phyloP scores from a whole-genome alignment of 345 rosid genomes.

The Boechera retrofracta region DNA sequence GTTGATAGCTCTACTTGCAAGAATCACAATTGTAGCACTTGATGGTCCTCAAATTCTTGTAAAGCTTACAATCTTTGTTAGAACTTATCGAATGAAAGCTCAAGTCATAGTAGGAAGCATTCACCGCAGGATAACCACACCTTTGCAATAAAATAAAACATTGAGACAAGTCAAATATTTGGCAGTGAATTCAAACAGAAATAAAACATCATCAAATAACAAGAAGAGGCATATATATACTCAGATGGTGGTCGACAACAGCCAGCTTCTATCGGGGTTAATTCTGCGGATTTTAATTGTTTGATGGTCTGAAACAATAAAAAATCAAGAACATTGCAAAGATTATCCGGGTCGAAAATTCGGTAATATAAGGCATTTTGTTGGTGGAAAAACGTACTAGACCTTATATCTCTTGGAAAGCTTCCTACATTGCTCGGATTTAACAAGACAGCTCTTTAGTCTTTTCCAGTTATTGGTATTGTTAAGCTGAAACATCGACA shows the following conservation, averaged over 20 bases:
- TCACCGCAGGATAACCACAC: slow-evolving; percentile 84
- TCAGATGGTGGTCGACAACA: slow-evolving; percentile 95
- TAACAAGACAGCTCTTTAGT: slow-evolving; percentile 90
- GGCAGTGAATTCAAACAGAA: neutral
- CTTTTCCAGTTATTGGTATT: slow-evolving; percentile 71
- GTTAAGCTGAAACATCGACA: slow-evolving; percentile 60
- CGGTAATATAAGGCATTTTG: slow-evolving; percentile 22
- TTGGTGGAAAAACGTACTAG: slow-evolving; percentile 1
- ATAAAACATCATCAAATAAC: neutral
- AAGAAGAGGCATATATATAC: slow-evolving; percentile 49
- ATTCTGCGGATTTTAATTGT: slow-evolving; percentile 69
- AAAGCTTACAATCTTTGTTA: slow-evolving; percentile 82
- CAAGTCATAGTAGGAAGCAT: slow-evolving; percentile 81
- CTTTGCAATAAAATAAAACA: slow-evolving; percentile 44
- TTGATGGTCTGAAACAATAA: slow-evolving; percentile 59
- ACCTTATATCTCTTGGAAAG: slow-evolving; percentile 81
- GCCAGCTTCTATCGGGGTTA: slow-evolving; percentile 90
- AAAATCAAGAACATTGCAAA: slow-evolving; percentile 10
- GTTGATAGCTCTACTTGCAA: slow-evolving; percentile 71
- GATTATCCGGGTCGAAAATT: slow-evolving; percentile 12
- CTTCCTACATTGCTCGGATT: slow-evolving; percentile 72
- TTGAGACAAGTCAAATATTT: neutral
- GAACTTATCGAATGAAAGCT: slow-evolving; percentile 86
- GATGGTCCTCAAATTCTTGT: slow-evolving; percentile 65
- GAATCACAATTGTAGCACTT: slow-evolving; percentile 94